phyloP scores from a whole-genome alignment of 2,329 filamentous ascomycete genomes.

The Podosphaera fusca region DNA sequence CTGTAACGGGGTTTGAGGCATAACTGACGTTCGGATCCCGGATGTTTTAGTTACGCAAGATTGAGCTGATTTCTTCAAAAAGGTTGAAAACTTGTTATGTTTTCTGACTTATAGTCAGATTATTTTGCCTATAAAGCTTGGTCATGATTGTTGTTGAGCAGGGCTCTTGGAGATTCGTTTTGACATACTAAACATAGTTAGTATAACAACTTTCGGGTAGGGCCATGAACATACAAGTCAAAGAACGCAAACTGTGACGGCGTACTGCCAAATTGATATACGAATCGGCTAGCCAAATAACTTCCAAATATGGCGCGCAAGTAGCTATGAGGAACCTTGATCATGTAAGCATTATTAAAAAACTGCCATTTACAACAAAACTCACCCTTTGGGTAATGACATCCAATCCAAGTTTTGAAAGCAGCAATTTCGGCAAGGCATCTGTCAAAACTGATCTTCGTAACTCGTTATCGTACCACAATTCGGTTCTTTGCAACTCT shows the following conservation, averaged over 20 bases:
- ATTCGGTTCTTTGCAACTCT: slow-evolving; percentile 75
- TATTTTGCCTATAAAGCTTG: too few species aligned
- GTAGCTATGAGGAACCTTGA: slow-evolving; percentile 65
- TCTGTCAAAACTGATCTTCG: slow-evolving; percentile 59
- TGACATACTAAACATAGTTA: slow-evolving; percentile 31
- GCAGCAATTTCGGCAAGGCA: slow-evolving; percentile 61
- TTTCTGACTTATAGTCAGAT: too few species aligned
- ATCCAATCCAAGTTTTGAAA: slow-evolving; percentile 78
- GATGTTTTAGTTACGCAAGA: too few species aligned
- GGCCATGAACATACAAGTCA: slow-evolving; percentile 52
- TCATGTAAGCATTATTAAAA: neutral
- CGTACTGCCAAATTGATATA: slow-evolving; percentile 81
- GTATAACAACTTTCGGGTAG: neutral
- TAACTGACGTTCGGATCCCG: too few species aligned
- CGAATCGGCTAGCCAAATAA: slow-evolving; percentile 83
- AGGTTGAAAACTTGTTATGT: too few species aligned
- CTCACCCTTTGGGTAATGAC: slow-evolving; percentile 52
- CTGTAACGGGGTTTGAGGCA: too few species aligned
- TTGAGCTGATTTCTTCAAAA: too few species aligned
- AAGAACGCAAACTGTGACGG: slow-evolving; percentile 97
- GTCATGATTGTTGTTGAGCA: too few species aligned
- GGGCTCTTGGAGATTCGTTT: slow-evolving; percentile 33
- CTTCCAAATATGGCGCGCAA: slow-evolving; percentile 88
- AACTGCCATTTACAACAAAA: slow-evolving; percentile 18
- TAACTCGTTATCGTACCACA: slow-evolving; percentile 69